Percentiles rank a stretch among this genome's conserved stretches.
Evolutionary conservation across 768 basidiomycete species (phyloP).

Genomic region (Tricholoma terreum): DNA sequence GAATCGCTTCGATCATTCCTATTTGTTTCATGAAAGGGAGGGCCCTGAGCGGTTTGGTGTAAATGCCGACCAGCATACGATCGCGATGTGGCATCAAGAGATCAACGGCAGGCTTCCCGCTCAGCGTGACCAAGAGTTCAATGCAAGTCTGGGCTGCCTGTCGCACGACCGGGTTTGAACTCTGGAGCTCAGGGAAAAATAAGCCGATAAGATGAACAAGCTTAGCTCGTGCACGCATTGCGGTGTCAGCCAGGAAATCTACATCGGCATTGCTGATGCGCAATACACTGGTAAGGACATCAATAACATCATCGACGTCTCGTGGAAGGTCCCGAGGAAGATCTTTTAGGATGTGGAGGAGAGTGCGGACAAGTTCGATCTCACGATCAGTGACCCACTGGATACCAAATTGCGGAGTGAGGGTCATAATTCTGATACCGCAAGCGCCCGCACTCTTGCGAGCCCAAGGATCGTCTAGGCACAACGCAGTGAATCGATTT

Average conservation of each 20-base stretch:
- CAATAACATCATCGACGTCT: constrained; percentile 73
- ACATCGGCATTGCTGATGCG: constrained; percentile 53
- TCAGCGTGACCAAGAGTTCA: constrained; percentile 69
- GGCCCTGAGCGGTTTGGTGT: constrained; percentile 94
- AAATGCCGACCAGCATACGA: constrained; percentile 84
- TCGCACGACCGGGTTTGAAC: constrained; percentile 81
- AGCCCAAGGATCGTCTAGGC: constrained; percentile 88
- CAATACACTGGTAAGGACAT: constrained; percentile 69
- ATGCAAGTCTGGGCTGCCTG: constrained; percentile 82
- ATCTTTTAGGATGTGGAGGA: constrained; percentile 91
- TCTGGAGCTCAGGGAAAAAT: constrained; percentile 85
- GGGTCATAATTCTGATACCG: constrained; percentile 80
- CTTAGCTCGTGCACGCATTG: constrained; percentile 47
- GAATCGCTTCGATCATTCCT: constrained; percentile 95
- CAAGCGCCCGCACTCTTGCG: constrained; percentile 86
- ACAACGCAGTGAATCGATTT: constrained; percentile 78
- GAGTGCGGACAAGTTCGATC: constrained; percentile 83
- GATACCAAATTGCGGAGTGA: constrained; percentile 64
- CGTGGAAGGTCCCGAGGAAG: constrained; percentile 87
- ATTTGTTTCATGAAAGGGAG: constrained; percentile 94
- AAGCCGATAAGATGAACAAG: constrained; percentile 72
- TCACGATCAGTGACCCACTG: constrained; percentile 86
- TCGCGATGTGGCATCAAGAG: constrained; percentile 84
- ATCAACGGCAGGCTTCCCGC: constrained; percentile 67
- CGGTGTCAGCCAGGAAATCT: constrained; percentile 43